Evolutionary conservation across 805 yeast species (phyloP).

Genomic region (Schwanniomyces pseudopolymorphus): DNA sequence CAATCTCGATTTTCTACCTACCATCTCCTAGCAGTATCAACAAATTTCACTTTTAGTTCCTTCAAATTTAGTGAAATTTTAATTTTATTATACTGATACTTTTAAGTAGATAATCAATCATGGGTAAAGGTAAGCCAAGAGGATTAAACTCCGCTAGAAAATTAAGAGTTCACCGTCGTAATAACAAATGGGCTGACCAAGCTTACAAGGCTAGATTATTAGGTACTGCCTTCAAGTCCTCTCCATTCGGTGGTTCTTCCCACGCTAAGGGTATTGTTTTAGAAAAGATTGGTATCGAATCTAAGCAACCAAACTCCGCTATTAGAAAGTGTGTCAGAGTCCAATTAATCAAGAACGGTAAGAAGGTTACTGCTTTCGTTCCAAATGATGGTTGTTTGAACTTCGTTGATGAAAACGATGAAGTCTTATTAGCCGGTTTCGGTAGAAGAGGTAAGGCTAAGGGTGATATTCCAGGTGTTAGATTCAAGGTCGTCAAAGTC

Average conservation of each 20-base stretch:
- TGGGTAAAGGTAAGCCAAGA: conserved; percentile 99
- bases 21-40: background rate
- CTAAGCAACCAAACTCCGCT: conserved; percentile 99
- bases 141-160: conserved; percentile 99
- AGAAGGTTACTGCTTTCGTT: conserved; percentile 99
- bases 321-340: conserved; percentile 99
- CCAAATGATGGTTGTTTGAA: conserved; percentile 99
- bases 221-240: conserved; percentile 99
- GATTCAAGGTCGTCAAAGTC: conserved; percentile 99
- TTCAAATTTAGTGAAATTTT: conserved; percentile 1
- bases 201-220: conserved; percentile 97
- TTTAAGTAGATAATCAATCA: conserved; percentile 42
- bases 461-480: conserved; percentile 99
- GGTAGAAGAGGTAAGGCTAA: conserved; percentile 99
- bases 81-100: conserved; percentile 4
- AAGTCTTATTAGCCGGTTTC: conserved; percentile 99
- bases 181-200: conserved; percentile 99
- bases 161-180: conserved; percentile 99
- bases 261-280: conserved; percentile 99
- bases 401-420: conserved; percentile 99
- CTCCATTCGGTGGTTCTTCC: conserved; percentile 99
- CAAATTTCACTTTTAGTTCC: conserved; percentile 1
- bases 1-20: background rate
- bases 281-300: conserved; percentile 99
- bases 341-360: conserved; percentile 99